Evolutionary conservation across 306 rosid genomes (phyloP), one percentile per base, ranked within the genome.

Genomic region (Quercus berberidifolia): DNA sequence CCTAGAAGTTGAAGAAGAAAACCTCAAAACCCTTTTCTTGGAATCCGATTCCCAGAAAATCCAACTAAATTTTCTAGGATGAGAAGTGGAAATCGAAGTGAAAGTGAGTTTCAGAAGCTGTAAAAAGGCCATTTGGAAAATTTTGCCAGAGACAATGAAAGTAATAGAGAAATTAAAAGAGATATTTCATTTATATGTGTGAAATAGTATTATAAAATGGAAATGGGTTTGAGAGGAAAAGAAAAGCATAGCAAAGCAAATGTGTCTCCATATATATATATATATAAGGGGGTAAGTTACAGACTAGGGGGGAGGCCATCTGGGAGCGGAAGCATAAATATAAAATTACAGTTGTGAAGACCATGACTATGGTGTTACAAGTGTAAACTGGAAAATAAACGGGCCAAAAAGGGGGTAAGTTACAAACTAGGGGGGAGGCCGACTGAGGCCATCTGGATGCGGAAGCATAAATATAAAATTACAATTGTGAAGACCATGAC

Each of bases 21-120:
- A 70, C 81, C 80, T 83, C 62, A 62, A 1, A 72, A 80, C 23
- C 89, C 82, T 83, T 82, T 58, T 82, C 59, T 75, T 71, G 69
- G 89, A 81, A 82, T 75, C 77, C 2, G 33, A 58, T 25, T 74
- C 83, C 14, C 82, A 71, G 73, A 71, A 76, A 74, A 69, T 78
- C 82, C 87, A 79, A 19, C 69, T 49, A 41, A 88, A 82, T 79
- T 89, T 89, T 76, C 80, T 75, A 46, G 84, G 75, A 78, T 83
- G 91, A 25, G 86, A 90, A 79, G 85, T 77, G 3, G 97, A 82
- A 76, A 86, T 73, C 3, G 90, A 87, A 76, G 94, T 83, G 58
- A 86, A 84, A 19, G 89, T 71, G 51, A 88, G 86, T 82, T 89
- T 91, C 65, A 90, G 59, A 54, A 88, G 62, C 38, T 88, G 92